These are phyloP conservation scores for Globisporangium echinulatum DNA, from an alignment of 352 stramenopile genomes.

Conservation along the genomic window DNA sequence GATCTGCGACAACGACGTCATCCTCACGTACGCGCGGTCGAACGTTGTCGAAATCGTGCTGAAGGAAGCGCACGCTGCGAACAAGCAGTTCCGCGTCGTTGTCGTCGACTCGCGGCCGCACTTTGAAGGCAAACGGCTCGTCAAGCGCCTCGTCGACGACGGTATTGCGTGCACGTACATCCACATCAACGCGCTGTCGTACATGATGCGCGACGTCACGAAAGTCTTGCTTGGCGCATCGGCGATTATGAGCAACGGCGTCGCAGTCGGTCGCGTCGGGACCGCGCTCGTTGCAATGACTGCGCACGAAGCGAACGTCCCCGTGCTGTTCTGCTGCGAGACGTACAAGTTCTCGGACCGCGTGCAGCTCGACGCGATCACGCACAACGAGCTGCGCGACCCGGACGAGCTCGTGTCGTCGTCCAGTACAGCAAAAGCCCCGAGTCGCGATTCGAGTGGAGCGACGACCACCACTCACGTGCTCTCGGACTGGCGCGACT, in stretches of 20 bases:
- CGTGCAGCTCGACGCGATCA: slow-evolving; percentile 97
- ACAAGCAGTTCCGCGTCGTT: slow-evolving; percentile 84
- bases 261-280: slow-evolving; percentile 86
- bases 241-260: slow-evolving; percentile 95
- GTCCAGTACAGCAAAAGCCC: slow-evolving; percentile 48
- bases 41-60: slow-evolving; percentile 89
- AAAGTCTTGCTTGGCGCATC: slow-evolving; percentile 94
- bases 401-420: slow-evolving; percentile 81
- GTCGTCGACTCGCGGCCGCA: slow-evolving; percentile 91
- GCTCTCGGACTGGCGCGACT: slow-evolving; percentile 74
- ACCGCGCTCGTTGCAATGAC: slow-evolving; percentile 91
- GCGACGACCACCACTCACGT: slow-evolving; percentile 41
- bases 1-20: slow-evolving; percentile 90
- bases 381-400: slow-evolving; percentile 96
- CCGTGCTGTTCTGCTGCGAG: slow-evolving; percentile 97
- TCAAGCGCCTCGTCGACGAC: slow-evolving; percentile 54
- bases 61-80: slow-evolving; percentile 30
- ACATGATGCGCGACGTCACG: slow-evolving; percentile 95
- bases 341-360: slow-evolving; percentile 97
- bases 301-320: slow-evolving; percentile 89
- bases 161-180: slow-evolving; percentile 91
- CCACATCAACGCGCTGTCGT: slow-evolving; percentile 92
- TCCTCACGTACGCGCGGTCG: slow-evolving; percentile 93
- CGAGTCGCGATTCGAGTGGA: slow-evolving; percentile 13
- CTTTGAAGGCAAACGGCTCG: slow-evolving; percentile 79